Evolutionary conservation across 352 stramenopile genomes (phyloP), one percentile per base, ranked within the genome.

Genomic region (Globisporangium megalacanthum): DNA sequence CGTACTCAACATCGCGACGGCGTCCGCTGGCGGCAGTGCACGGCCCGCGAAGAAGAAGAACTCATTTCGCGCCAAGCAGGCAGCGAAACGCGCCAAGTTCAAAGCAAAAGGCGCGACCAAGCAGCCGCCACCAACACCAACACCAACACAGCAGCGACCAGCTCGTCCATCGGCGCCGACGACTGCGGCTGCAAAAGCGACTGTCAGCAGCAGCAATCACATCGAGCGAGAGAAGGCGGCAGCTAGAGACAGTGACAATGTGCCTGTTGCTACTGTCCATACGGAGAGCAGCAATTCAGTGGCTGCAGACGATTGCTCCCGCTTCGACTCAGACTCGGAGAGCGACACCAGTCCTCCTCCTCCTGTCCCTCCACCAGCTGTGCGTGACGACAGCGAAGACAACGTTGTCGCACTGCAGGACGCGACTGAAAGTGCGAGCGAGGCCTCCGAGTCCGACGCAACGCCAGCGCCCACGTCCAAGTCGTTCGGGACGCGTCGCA

Each of bases 1-100:
- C 66, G 82, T 80, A 69, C 76, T 94, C 53, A 92, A 94, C 60
- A 91, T 94, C 58, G 72, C 79, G 56, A 68, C 80, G 29, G 85
- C 77, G 36, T 58, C 58, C 29, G 20, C 45, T 14, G 63, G 46
- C 19, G 49, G 56, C 19, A 64, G 62, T 19, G 41, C 4, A 9
- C 70, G 70, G 52, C 69, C 65, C 19, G 52, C 48, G 37, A 89
- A 88, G 71, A 90, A 86, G 64, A 86, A 89, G 62, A 83, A 73
- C 50, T 84, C 71, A 11, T 94, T 94, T 61, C 81, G 81, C 19
- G 72, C 75, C 54, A 94, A 94, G 69, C 75, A 89, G 54, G 78
- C 75, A 29, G 79, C 75, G 17, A 79, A 78, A 52, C 22, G 56
- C 10, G 61, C 60, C 53, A 66, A 66, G 49, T 33, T 58, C 37